Evolutionary conservation across 1,284 basidiomycete species (phyloP), one percentile per base, ranked within the genome.

Genomic region (Fistulinella cinereoalba): DNA sequence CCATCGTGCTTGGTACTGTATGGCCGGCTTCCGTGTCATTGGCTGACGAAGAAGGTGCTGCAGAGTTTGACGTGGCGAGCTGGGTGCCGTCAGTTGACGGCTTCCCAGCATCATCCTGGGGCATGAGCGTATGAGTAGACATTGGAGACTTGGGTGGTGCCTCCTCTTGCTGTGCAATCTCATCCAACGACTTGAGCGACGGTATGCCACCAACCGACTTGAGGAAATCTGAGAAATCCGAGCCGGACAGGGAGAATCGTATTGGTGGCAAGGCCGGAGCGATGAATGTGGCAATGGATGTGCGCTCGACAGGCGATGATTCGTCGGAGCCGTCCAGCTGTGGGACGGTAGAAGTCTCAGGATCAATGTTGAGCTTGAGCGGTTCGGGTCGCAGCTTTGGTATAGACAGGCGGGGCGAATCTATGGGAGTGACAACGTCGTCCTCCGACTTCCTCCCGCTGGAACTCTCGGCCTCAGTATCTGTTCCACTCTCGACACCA

Each of bases 261-360:
- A 91, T 89, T 0, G 88, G 88, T 4, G 87, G 88, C 24, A 90
- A 70, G 6, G 87, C 87, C 36, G 88, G 88, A 1, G 85, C 84
- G 44, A 88, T 88, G 63, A 81, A 88, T 16, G 87, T 88, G 12
- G 85, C 74, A 54, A 76, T 78, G 15, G 81, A 83, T n/a, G 76
- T 80, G 43, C 74, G 76, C 62, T 85, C 78, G 16, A 85, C 78
- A 1, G 79, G 76, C 8, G 72, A 73, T 42, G 72, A 62, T 37
- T 80, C 75, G 19, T 75, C 71, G 3, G 72, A 74, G 27, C 61
- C 66, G 54, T 71, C 72, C 11, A 56, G 42, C 33, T 65, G 65
- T 6, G 65, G 58, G 11, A 55, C 22, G 16, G 55, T 53, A 24
- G 61, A 58, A 28, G 52, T 47, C 16, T 69, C 60, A 5, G 47